Conservation (phyloP, 2,329 filamentous ascomycete genomes). For the Xylaria hypoxylon region DNA sequence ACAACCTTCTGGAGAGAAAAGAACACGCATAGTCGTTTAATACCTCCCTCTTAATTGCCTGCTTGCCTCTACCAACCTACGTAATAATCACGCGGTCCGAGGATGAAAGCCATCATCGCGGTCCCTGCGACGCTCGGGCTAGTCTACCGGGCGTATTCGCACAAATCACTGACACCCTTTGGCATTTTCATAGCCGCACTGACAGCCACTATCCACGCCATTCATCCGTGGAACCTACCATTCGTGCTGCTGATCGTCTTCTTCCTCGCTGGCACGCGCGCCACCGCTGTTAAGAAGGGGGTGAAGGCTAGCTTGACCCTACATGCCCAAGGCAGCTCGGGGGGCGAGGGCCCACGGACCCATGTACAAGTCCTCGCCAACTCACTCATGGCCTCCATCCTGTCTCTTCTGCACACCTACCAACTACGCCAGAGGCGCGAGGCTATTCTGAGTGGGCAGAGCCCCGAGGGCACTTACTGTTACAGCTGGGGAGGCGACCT, state of each 20-base stretch:
- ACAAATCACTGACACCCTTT: constrained; percentile 80
- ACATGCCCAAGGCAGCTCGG: constrained; percentile 76
- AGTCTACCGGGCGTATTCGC: constrained; percentile 74
- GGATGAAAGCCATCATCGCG: constrained; percentile 69
- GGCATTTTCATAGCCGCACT: constrained; percentile 78
- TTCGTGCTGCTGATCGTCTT: constrained; percentile 86
- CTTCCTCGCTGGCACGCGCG: constrained; percentile 85
- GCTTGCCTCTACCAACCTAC: background rate
- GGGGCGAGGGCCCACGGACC: constrained; percentile 84
- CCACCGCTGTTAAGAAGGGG: constrained; percentile 89
- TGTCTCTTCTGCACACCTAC: constrained; percentile 69
- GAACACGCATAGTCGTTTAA: background rate
- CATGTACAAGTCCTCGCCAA: constrained; percentile 93
- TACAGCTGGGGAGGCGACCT: constrained; percentile 72
- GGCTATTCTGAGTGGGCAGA: constrained; percentile 52
- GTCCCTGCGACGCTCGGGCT: constrained; percentile 69
- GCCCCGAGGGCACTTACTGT: constrained; percentile 59
- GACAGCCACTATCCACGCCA: constrained; percentile 82
- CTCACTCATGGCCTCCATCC: constrained; percentile 79
- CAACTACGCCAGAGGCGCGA: constrained; percentile 65
- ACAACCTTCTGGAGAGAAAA: background rate
- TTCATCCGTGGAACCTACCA: constrained; percentile 96
- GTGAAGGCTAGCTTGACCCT: constrained; percentile 86
- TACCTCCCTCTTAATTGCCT: background rate
- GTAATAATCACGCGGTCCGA: constrained; percentile 20